Base-by-base conservation (phyloP, 129 eudicot genomes). In the Helianthus tuberosus region DNA sequence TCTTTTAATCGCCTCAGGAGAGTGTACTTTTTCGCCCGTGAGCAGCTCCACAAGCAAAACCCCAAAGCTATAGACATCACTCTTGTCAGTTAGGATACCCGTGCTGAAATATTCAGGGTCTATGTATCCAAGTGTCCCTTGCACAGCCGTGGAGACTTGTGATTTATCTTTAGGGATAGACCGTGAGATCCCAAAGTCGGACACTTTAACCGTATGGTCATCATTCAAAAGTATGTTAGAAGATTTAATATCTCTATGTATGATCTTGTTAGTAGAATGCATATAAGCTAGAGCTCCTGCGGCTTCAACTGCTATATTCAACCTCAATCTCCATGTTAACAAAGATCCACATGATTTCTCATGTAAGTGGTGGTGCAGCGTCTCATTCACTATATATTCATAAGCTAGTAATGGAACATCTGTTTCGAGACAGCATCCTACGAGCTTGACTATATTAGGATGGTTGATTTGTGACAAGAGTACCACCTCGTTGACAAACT, bases 1-100 rank as follows among this genome's bases (percentile, higher is more conserved):
- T 25, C 23, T 61, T 61, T 61, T 29, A 5, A 12, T 61, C 57
- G 59, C 11, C 27, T 77, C 71, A 23, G 69, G 44, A 69, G 52
- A 69, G 15, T 61, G 11, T 0, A 68, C 81, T 27, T 61, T 77
- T 50, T 32, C 53, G 1, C 83, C 57, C 0, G 79, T 79, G 11
- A 79, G 83, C 13, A 79, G 35, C 64, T 79, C 83, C 63, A 66
- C 74, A 46, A 79, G 78, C 8, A 61, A 32, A 39, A 79, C 53
- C 65, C 83, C 83, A 59, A 79, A 79, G 10, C 83, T 79, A 58
- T 79, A 79, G 15, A 66, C 75, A 41, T 79, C 74, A 49, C 79
- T 79, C 71, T 67, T 73, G n/a, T 47, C 49, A 0, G 75, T 79
- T 12, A 79, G 65, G 6, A 58, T 67, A 17, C 83, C 83, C 5